These are phyloP conservation scores for Holtermanniella nyarrowii DNA, from an alignment of 768 basidiomycete species.

Conservation along the genomic window DNA sequence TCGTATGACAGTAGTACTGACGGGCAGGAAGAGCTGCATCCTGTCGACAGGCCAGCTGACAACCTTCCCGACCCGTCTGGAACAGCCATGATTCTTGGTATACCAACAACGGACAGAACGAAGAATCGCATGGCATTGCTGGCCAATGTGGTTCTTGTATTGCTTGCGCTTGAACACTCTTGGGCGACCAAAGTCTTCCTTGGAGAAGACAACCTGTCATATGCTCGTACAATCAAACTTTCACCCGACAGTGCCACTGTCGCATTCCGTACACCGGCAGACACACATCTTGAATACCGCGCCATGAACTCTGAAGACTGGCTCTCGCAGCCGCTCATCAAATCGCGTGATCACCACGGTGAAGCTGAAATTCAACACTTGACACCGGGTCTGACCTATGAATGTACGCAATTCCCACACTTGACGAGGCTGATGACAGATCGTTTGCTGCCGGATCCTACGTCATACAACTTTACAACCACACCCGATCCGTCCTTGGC, in stretches of 20 bases:
- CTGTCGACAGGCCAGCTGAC: background rate
- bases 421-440: background rate
- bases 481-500: constrained; percentile 7
- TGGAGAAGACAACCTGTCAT: constrained; percentile 1
- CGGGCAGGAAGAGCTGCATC: background rate
- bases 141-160: constrained; percentile 4
- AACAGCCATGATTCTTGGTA: constrained; percentile 15
- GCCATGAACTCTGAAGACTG: no score
- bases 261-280: no score
- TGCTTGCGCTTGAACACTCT: constrained; percentile 5
- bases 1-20: background rate
- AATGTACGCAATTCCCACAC: constrained; percentile 1
- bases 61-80: constrained; percentile 16
- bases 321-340: no score
- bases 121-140: constrained; percentile 6
- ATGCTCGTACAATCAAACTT: no score
- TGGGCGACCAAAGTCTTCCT: background rate
- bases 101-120: constrained; percentile 1
- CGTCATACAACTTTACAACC: constrained; percentile 12
- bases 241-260: no score
- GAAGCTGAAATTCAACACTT: no score
- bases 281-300: no score
- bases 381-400: no score
- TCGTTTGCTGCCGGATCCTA: no score
- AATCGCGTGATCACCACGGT: no score